Evolutionary conservation across 148 eudicot species (phyloP), one percentile per base, ranked within the genome.

Genomic region (Cornus suecica): DNA sequence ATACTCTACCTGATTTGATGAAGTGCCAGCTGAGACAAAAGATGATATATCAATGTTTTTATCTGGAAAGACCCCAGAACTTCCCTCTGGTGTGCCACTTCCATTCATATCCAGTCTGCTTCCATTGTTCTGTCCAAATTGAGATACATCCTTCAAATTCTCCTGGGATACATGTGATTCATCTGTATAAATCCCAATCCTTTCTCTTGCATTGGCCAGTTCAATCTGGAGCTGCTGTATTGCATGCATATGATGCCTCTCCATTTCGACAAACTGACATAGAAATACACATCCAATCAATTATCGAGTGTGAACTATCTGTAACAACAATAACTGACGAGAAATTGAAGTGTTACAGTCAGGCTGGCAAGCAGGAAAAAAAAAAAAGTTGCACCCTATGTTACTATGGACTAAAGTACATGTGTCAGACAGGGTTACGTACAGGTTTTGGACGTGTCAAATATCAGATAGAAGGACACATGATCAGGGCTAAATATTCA

Each of bases 211-310:
- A 72, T 84, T 84, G 30, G 91, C 87, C 79, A 91, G 79, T 83
- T 94, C 94, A 83, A 83, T 83, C 85, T 91, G 97, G 78, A 90
- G 92, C 77, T 87, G 94, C 77, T 90, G 98, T 74, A 93, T 62
- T n/a, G 90, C 78, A 78, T 85, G 96, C 76, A 86, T 22, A 78
- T 92, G 97, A 80, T 86, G 76, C 82, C 97, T 91, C 78, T 92
- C 99, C 94, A 93, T 81, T 86, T 95, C 97, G 28, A 81, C 86
- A 84, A 86, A 93, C 99, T 95, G 85, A 76, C 26, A 74, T 4
- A 75, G 72, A 48, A 0, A 58, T 60, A 79, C 62, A 69, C 20
- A 65, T 4, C 11, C 37, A 73, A 70, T 13, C 62, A 66, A 28
- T 15, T 0, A 24, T 20, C 62, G 9, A 11, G 41, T 28, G 4